These are phyloP conservation scores for Boletus speciosus DNA, from an alignment of 768 basidiomycete species.

Conservation along the genomic window DNA sequence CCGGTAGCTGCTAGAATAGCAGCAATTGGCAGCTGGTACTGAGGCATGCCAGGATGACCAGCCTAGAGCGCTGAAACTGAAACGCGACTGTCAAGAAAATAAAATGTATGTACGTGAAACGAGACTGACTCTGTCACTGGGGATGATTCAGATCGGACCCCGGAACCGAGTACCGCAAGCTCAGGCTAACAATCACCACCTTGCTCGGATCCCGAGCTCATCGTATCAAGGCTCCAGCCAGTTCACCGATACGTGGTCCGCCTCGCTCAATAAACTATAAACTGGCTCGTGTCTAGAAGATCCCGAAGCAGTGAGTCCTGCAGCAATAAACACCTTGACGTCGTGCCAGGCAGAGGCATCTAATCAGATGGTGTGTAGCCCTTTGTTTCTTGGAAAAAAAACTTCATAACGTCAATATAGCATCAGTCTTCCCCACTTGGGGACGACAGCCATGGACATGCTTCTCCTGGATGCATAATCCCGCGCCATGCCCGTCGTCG, in stretches of 20 bases:
- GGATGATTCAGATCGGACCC: background rate
- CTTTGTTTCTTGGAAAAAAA: too few relatives aligned
- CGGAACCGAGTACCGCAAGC: slow-evolving; percentile 6
- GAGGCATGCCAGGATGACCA: slow-evolving; percentile 43
- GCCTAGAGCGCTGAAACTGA: background rate
- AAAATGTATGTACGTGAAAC: background rate
- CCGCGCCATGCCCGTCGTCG: too few relatives aligned
- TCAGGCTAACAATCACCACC: background rate
- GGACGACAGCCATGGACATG: too few relatives aligned
- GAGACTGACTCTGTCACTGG: background rate
- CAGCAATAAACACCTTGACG: too few relatives aligned
- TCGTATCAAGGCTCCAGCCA: background rate
- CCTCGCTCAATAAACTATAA: background rate
- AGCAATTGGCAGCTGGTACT: slow-evolving; percentile 56
- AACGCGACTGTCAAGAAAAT: background rate
- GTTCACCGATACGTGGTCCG: background rate
- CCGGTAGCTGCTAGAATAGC: slow-evolving; percentile 42
- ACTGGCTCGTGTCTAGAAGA: background rate
- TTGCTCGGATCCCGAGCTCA: background rate
- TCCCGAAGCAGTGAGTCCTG: background rate
- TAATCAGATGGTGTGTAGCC: too few relatives aligned
- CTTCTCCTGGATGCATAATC: too few relatives aligned
- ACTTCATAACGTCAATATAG: too few relatives aligned
- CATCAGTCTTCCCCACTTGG: too few relatives aligned
- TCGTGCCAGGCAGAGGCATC: too few relatives aligned